Evolutionary conservation across 805 yeast genomes (phyloP), one percentile per base, ranked within the genome.

Genomic region (Saccharomycopsis microspora): DNA sequence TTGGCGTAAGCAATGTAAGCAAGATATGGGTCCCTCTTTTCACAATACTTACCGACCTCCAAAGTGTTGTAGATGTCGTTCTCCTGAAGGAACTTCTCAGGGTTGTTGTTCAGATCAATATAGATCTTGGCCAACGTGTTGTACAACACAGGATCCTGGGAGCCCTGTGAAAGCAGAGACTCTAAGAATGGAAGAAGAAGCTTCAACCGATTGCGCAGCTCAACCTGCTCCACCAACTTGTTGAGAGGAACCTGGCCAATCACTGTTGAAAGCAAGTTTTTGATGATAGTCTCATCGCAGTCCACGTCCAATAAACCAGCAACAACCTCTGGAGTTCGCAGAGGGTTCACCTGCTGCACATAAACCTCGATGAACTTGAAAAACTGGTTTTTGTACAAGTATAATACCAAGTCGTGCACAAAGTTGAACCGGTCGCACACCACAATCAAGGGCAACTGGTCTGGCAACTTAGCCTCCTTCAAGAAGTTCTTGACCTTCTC

Each of bases 1-100:
- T 89, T 90, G 53, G 94, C 95, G 67, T 93, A 93, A 45, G 96
- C 95, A 68, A 93, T 93, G 66, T 87, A 93, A 32, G 98, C 99
- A 63, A 93, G 73, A 69, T 87, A 93, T 54, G 99, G 99, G 62
- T 93, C 99, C 68, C 98, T 85, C 78, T 86, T 90, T 69, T 93
- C 99, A 75, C 99, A 93, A 72, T 93, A 93, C 63, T 80, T 87
- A 73, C 98, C 99, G 56, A 93, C 97, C 58, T 84, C 84, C 57
- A 85, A 71, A n/a, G 97, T 83, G 67, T 93, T 94, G 68, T 93
- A 93, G 60, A 75, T 74, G 57, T 80, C 75, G 66, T 93, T 93
- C 66, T 90, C 97, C 62, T 80, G 82, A 70, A 93, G 75, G 73
- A 93, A 93, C 66, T 87, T 88, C 65, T 93, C 99, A 36, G 99